Conservation (phyloP, 768 basidiomycete species). For the Lentinula raphanica region DNA sequence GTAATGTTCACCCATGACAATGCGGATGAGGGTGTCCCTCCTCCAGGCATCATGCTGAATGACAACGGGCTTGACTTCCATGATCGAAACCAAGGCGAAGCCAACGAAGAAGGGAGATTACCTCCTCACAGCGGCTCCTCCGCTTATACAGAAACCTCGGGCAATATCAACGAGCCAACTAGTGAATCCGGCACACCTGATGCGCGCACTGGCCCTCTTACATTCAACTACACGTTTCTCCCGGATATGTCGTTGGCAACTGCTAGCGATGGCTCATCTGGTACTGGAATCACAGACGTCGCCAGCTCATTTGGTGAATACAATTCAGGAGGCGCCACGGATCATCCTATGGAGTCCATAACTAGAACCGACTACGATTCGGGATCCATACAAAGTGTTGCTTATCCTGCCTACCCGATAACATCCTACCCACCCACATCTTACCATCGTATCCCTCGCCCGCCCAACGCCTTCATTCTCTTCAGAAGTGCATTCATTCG, state of each 20-base stretch:
- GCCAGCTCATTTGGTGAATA: neutral
- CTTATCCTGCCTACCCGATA: neutral
- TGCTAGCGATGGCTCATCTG: neutral
- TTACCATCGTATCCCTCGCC: constrained; percentile 44
- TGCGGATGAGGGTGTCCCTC: neutral
- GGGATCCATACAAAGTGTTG: neutral
- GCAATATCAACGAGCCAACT: neutral
- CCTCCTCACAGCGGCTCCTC: neutral
- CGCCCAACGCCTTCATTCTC: constrained; percentile 53
- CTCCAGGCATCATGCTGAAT: neutral
- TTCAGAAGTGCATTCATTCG: constrained; percentile 50
- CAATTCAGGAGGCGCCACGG: neutral
- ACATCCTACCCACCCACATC: neutral
- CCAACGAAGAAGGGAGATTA: neutral
- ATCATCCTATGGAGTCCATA: neutral
- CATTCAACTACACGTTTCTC: constrained; percentile 3
- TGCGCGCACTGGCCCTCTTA: neutral
- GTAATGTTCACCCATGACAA: neutral
- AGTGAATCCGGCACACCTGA: neutral
- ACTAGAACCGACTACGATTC: neutral
- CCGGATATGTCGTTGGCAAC: neutral
- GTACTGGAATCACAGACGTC: neutral
- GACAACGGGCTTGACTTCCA: neutral
- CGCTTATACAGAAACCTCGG: too few relatives aligned
- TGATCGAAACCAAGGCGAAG: neutral